phyloP scores from a whole-genome alignment of 148 eudicot genomes.

The Vaccinium vitisidaea region DNA sequence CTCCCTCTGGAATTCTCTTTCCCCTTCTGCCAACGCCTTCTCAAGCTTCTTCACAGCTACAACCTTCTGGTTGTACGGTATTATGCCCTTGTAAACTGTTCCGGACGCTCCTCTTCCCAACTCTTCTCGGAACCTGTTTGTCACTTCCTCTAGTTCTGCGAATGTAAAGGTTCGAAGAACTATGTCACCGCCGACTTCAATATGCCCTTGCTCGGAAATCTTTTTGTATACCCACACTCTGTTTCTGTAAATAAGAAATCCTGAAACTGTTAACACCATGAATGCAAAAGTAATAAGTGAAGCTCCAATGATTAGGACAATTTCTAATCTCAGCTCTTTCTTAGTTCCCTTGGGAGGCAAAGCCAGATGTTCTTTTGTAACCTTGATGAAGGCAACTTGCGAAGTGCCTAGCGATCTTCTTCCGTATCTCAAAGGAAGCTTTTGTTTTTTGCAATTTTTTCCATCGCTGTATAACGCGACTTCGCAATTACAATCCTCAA shows the following conservation, averaged over 20 bases:
- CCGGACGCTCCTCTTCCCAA: slow-evolving; percentile 12
- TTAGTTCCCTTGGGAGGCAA: background rate
- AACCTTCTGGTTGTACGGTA: background rate
- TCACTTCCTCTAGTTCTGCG: slow-evolving; percentile 2
- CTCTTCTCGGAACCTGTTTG: slow-evolving; percentile 8
- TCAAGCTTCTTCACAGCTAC: slow-evolving; percentile 14
- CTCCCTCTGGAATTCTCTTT: background rate
- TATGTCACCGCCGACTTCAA: background rate
- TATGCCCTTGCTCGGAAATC: background rate
- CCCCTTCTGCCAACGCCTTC: slow-evolving; percentile 3
- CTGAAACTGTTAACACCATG: background rate
- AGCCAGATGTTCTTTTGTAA: background rate
- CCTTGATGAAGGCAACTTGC: slow-evolving; percentile 14
- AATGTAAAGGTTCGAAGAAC: background rate
- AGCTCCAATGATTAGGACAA: background rate
- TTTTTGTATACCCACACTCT: background rate
- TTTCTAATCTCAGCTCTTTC: background rate
- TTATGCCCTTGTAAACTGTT: background rate
- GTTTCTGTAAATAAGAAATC: background rate
- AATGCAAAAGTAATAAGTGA: background rate
- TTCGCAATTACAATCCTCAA: slow-evolving; percentile 32
- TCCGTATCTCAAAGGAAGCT: slow-evolving; percentile 30
- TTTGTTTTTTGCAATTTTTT: slow-evolving; percentile 15
- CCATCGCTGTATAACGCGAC: slow-evolving; percentile 14
- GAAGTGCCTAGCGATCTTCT: background rate